These are phyloP conservation scores for Lentinula novae-zelandiae DNA, from an alignment of 1,284 basidiomycete species.

Conservation along the genomic window DNA sequence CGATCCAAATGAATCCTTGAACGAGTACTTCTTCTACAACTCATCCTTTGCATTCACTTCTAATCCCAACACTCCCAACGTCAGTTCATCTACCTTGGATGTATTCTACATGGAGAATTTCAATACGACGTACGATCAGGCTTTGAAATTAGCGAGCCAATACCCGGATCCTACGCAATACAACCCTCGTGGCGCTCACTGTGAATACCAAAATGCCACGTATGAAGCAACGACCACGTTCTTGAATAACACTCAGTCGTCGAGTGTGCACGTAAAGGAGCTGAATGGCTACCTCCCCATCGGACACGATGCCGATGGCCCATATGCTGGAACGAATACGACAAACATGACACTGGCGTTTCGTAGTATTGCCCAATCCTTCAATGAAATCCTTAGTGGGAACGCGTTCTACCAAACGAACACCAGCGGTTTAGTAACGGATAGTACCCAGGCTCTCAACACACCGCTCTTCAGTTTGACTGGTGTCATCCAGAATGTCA, in stretches of 20 bases:
- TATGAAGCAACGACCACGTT: constrained; percentile 3
- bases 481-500: neutral
- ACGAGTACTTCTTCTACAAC: constrained; percentile 1
- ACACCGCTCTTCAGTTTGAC: constrained; percentile 3
- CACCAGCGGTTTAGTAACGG: neutral
- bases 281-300: neutral
- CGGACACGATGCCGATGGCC: constrained; percentile 5
- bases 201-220: constrained; percentile 3
- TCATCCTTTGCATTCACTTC: neutral
- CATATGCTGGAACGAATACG: neutral
- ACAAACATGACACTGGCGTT: constrained; percentile 1
- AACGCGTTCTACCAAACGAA: constrained; percentile 3
- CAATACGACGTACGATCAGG: neutral
- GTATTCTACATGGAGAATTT: constrained; percentile 1
- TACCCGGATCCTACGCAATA: neutral
- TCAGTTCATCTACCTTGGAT: neutral
- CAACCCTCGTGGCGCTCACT: neutral
- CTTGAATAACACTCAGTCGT: neutral
- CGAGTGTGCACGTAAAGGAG: neutral
- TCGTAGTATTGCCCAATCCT: constrained; percentile 1
- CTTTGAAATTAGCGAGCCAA: neutral
- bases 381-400: neutral
- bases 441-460: neutral
- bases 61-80: neutral
- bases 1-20: neutral